phyloP scores from a whole-genome alignment of 2,329 filamentous ascomycete species.

The Thielaviopsis populi region DNA sequence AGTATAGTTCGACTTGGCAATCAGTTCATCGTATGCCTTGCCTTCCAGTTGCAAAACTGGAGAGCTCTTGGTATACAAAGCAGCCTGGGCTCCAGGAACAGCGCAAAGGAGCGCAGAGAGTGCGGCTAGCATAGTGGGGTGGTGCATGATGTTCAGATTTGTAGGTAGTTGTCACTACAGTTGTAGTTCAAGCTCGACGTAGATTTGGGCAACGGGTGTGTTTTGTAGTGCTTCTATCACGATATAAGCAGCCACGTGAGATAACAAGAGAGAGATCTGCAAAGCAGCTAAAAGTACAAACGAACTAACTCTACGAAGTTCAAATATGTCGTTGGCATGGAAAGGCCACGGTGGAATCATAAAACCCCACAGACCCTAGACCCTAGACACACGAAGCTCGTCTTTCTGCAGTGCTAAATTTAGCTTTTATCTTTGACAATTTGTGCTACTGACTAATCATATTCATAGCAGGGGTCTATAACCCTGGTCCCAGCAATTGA shows the following conservation, averaged over 20 bases:
- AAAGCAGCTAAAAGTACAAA: background rate
- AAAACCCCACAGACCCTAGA: background rate
- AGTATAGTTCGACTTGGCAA: slow-evolving; percentile 80
- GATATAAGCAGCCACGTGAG: background rate
- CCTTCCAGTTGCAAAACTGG: slow-evolving; percentile 70
- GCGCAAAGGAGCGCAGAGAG: background rate
- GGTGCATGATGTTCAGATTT: background rate
- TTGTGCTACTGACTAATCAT: background rate
- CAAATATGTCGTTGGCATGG: background rate
- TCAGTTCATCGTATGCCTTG: slow-evolving; percentile 66
- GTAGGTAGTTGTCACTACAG: background rate
- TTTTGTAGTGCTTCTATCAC: background rate
- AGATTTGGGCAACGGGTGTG: background rate
- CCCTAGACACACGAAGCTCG: background rate
- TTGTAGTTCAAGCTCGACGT: background rate
- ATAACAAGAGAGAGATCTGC: background rate
- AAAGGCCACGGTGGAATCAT: background rate
- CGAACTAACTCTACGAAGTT: background rate
- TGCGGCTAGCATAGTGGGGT: slow-evolving; percentile 2
- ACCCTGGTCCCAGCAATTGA: background rate
- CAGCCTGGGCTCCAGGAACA: slow-evolving; percentile 29
- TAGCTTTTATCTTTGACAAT: no score
- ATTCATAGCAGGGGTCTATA: background rate
- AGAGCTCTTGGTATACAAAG: slow-evolving; percentile 73
- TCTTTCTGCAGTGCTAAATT: background rate